Evolutionary conservation across 805 yeast species (phyloP).

Genomic region (Candida chilensis): DNA sequence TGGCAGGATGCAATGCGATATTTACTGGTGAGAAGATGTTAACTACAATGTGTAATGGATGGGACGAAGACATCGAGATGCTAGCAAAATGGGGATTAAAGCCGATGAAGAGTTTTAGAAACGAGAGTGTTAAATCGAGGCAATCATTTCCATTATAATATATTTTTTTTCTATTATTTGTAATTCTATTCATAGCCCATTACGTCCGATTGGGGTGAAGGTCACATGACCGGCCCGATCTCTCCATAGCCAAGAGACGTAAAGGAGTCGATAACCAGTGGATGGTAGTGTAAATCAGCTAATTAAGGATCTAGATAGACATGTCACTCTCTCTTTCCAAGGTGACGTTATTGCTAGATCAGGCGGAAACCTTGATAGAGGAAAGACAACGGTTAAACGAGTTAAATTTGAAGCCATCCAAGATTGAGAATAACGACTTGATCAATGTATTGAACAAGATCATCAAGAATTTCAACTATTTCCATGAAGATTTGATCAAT

Average conservation of each 20-base stretch:
- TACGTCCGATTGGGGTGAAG: too few relatives aligned
- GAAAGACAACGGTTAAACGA: constrained; percentile 1
- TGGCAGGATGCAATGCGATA: constrained; percentile 74
- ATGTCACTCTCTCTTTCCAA: constrained; percentile 1
- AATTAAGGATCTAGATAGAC: too few relatives aligned
- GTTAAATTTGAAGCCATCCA: constrained; percentile 1
- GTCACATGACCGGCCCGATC: too few relatives aligned
- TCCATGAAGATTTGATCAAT: background rate
- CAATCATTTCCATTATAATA: too few relatives aligned
- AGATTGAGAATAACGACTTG: constrained; percentile 1
- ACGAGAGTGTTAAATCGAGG: constrained; percentile 1
- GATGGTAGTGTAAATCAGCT: too few relatives aligned
- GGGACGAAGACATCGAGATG: constrained; percentile 75
- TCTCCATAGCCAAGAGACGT: too few relatives aligned
- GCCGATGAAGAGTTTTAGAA: constrained; percentile 49
- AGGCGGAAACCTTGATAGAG: constrained; percentile 1
- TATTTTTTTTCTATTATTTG: too few relatives aligned
- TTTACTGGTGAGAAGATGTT: constrained; percentile 78
- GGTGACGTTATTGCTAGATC: constrained; percentile 1
- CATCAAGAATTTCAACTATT: background rate
- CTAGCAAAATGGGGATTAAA: constrained; percentile 58
- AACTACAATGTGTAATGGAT: constrained; percentile 75
- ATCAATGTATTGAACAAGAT: background rate
- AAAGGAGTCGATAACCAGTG: too few relatives aligned
- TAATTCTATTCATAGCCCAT: too few relatives aligned